Conservation (phyloP, 1,139 yeast species). For the Scheffersomyces parashehatae region DNA sequence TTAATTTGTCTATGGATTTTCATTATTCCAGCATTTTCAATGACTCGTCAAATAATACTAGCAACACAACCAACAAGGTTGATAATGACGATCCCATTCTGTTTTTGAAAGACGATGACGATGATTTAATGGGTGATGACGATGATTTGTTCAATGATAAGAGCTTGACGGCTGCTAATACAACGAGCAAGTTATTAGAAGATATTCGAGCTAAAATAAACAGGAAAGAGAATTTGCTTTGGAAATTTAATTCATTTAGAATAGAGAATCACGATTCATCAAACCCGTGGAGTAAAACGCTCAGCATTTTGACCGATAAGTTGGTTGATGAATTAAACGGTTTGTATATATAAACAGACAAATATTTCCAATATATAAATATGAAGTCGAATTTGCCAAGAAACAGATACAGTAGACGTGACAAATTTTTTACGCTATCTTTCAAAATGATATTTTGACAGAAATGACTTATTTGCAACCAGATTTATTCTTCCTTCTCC, state of each 20-base stretch:
- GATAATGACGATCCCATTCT: neutral
- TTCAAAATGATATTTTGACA: too few species aligned
- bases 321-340: constrained; percentile 12
- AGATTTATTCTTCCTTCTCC: too few species aligned
- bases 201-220: neutral
- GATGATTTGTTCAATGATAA: constrained; percentile 15
- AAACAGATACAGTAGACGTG: too few species aligned
- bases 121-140: constrained; percentile 13
- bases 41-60: neutral
- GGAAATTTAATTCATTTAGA: neutral
- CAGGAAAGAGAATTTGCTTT: neutral
- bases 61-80: neutral
- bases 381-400: too few species aligned
- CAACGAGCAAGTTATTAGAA: constrained; percentile 2
- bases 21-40: constrained; percentile 17
- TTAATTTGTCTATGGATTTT: constrained; percentile 9
- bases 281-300: constrained; percentile 1
- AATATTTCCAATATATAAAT: too few species aligned
- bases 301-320: constrained; percentile 9
- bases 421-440: too few species aligned
- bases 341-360: constrained; percentile 5
- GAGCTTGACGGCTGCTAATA: neutral
- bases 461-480: too few species aligned
- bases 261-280: constrained; percentile 2
- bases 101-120: constrained; percentile 5